A percentile compares a stretch with the other conserved stretches of the same genome.
phyloP scores from a whole-genome alignment of 441 rosid species.

The Dalechampia spathulata region DNA sequence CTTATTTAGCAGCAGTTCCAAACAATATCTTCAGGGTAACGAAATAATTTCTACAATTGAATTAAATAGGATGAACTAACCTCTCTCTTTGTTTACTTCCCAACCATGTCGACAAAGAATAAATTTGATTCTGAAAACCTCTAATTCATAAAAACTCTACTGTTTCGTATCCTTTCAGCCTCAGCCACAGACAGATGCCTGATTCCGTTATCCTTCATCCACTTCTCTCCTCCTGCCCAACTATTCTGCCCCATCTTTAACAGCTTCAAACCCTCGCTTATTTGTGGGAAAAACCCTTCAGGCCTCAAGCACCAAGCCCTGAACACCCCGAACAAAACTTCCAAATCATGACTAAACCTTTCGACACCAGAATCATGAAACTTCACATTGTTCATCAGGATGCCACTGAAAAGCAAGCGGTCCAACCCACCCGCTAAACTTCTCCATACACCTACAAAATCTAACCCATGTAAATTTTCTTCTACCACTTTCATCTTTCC shows the following conservation, averaged over 20 bases:
- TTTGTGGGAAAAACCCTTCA: constrained; percentile 67
- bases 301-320: constrained; percentile 82
- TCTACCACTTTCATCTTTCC: constrained; percentile 52
- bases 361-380: constrained; percentile 55
- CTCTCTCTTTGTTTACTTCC: neutral
- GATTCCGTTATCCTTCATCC: constrained; percentile 57
- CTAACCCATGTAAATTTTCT: constrained; percentile 49
- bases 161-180: constrained; percentile 51
- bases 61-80: constrained; percentile 1
- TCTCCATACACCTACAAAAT: constrained; percentile 70
- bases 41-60: constrained; percentile 4
- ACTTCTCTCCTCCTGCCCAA: constrained; percentile 29
- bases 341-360: constrained; percentile 53
- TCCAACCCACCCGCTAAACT: constrained; percentile 69
- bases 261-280: constrained; percentile 54
- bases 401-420: constrained; percentile 42
- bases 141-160: constrained; percentile 38
- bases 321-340: constrained; percentile 63
- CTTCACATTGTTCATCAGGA: constrained; percentile 54
- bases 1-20: neutral
- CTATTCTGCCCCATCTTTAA: constrained; percentile 43
- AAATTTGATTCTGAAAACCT: neutral
- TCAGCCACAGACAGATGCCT: constrained; percentile 48
- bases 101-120: neutral
- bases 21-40: too few species aligned